Conservation (phyloP, 139 green algal species). For the Coelastrella sp. region DNA sequence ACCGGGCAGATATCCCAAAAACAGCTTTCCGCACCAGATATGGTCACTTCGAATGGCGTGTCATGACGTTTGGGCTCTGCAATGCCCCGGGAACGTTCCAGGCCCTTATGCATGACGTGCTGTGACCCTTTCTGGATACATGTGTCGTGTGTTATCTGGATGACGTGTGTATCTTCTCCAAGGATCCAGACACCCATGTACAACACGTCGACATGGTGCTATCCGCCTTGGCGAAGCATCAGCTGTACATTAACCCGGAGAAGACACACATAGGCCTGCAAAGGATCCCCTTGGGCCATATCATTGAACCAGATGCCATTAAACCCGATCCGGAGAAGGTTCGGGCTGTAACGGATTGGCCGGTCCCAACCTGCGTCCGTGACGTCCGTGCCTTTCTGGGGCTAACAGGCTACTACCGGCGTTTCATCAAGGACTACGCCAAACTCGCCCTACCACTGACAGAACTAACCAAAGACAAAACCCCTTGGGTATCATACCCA, state of each 20-base stretch:
- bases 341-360: constrained; percentile 32
- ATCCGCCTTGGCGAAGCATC: not conserved
- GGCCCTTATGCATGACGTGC: constrained; percentile 58
- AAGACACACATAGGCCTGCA: constrained; percentile 29
- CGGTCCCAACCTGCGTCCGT: not conserved
- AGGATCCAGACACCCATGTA: constrained; percentile 39
- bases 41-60: constrained; percentile 56
- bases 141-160: constrained; percentile 54
- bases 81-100: constrained; percentile 64
- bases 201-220: constrained; percentile 45
- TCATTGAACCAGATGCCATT: not conserved
- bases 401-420: constrained; percentile 53
- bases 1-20: constrained; percentile 35
- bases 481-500: not conserved
- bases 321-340: constrained; percentile 33
- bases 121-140: constrained; percentile 51
- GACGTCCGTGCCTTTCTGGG: constrained; percentile 42
- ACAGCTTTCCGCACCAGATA: constrained; percentile 50
- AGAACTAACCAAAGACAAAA: constrained; percentile 11
- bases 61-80: constrained; percentile 60
- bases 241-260: constrained; percentile 45
- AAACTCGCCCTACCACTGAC: constrained; percentile 49
- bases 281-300: constrained; percentile 48
- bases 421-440: constrained; percentile 50
- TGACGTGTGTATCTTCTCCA: constrained; percentile 50